Base-by-base conservation (phyloP, 331 rosid genomes). In the Ulmus americana region DNA sequence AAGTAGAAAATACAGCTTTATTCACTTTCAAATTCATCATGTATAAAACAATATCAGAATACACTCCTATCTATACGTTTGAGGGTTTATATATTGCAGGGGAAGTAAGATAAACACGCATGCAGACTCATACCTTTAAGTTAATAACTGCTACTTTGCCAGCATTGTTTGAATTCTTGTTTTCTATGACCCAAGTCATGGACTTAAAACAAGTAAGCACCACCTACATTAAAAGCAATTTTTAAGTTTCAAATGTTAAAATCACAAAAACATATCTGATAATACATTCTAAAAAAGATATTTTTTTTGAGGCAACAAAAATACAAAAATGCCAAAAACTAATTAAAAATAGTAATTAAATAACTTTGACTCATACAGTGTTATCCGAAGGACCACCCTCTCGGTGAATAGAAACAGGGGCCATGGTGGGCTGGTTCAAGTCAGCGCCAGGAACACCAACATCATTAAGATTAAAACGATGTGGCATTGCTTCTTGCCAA, bases 181-280 rank as follows among this genome's bases (percentile, higher is more conserved):
- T 83, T 78, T 88, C 96, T 39, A 85, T 80, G 57, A 80, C 81
- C 90, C 90, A 88, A 58, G 85, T 78, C 94, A 88, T 83, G 43
- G 96, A 78, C 83, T 88, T 85, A 67, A 88, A 85, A 78, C 79
- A 85, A 59, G 81, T 77, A 61, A 83, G 82, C 67, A 88, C 90
- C 63, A 80, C 90, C 96, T 88, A 71, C 65, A 77, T 50, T 71
- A 50, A 77, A 48, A 56, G 65, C 10, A 28, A 47, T 28, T 28
- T 28, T 28, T 28, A 28, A 28, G 35, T 28, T 28, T 28, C 35
- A 28, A 28, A 28, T 28, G 10, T 16, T 22, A 16, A 12, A 45
- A 28, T 20, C 13, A 47, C 13, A 3, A 63, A 59, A 5, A 18
- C 16, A 68, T 54, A 40, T 43, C 13, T 28, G 1, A 59, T 10